These are phyloP conservation scores for Dictyostelium intermedium DNA, from an alignment of 78 protist species.

Conservation along the genomic window DNA sequence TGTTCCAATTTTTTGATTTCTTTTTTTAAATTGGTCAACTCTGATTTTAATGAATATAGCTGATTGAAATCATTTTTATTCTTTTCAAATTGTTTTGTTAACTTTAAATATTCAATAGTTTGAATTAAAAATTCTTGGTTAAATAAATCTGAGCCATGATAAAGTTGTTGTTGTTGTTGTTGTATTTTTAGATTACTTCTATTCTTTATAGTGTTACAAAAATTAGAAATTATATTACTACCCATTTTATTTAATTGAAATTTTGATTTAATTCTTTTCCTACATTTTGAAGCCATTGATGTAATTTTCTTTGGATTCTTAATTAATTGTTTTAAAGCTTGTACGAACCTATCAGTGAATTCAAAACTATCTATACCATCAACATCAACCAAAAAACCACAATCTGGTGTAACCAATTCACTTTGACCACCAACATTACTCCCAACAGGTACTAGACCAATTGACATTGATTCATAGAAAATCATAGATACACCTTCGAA, in stretches of 20 bases:
- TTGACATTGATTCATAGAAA: slow-evolving; percentile 65
- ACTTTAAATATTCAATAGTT: neutral
- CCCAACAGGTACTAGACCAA: slow-evolving; percentile 54
- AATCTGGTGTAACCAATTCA: slow-evolving; percentile 20
- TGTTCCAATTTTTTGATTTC: slow-evolving; percentile 6
- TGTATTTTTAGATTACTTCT: neutral
- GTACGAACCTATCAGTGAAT: neutral
- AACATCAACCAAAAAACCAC: neutral
- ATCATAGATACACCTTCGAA: slow-evolving; percentile 68
- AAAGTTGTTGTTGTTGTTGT: neutral
- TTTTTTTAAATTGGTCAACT: neutral
- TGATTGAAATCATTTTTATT: neutral
- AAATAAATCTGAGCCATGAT: neutral
- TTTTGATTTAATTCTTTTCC: neutral
- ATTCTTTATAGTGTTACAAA: neutral
- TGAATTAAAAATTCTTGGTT: neutral
- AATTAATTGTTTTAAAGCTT: neutral
- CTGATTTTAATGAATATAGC: neutral
- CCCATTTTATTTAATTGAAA: slow-evolving; percentile 42
- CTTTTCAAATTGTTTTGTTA: neutral
- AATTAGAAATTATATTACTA: neutral
- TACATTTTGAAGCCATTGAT: neutral
- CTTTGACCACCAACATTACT: slow-evolving; percentile 42
- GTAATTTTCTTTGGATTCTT: slow-evolving; percentile 4
- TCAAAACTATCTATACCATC: neutral